Base-by-base conservation (phyloP, 1,284 basidiomycete species). In the Mycena citricolor region DNA sequence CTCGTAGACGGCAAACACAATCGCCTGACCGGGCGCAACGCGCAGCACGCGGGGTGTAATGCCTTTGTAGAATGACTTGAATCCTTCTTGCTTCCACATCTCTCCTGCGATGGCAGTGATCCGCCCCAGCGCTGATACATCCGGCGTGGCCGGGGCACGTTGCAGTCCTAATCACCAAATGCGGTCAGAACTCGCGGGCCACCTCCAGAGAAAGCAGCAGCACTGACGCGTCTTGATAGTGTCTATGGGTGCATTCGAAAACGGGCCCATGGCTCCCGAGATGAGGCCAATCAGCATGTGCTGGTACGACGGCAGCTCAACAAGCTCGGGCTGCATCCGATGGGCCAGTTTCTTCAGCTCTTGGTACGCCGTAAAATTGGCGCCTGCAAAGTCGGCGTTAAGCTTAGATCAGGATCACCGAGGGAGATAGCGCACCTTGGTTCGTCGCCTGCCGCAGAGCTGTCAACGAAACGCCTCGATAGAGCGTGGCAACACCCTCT, bases 281-380 rank as follows among this genome's bases (percentile, higher is more conserved):
- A 99, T 85, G 45, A 99, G 74, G 45, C 95, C 95, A 49, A 99
- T 92, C 26, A 88, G 51, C 80, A 95, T 93, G 55, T 95, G 94
- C 63, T 97, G 94, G 68, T 91, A 97, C 31, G 90, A 91, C 2
- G 95, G 97, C 42, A 99, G 76, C 31, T 86, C 80, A 8, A 66
- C 67, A 31, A 80, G 57, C 30, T 86, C 78, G 11, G 93, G 93
- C 64, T 99, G 95, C 56, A 78, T 69, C 45, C 69, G 69, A 49
- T 88, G 78, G 22, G 90, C 87, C 44, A 83, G 59, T 61, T 86
- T 88, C 75, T 98, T 98, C 58, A 98, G 74, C 64, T 98, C 91
- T 67, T 97, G 95, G 73, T 99, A 99, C 29, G 90, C 93, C 5
- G 95, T 99, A 61, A 99, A 99, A 69, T 99, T 99, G 44, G 93